Percentiles rank a stretch among this genome's conserved stretches.
phyloP scores from a whole-genome alignment of 1,139 yeast species.

The Geotrichum australiense region DNA sequence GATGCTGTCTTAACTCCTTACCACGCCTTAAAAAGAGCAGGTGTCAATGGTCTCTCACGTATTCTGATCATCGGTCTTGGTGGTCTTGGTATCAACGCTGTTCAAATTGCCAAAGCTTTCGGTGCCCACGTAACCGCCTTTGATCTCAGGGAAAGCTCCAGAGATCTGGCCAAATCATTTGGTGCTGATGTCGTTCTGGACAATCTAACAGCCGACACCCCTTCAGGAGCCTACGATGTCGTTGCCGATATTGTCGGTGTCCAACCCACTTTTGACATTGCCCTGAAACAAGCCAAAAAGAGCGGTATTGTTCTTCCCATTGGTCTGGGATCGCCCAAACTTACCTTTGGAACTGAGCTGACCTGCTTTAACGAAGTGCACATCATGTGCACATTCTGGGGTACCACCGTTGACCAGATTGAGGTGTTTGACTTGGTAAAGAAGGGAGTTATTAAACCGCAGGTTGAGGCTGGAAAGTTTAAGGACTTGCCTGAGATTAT shows the following conservation, averaged over 20 bases:
- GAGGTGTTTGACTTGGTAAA: slow-evolving; percentile 44
- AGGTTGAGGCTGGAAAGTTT: slow-evolving; percentile 34
- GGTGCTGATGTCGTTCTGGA: slow-evolving; percentile 44
- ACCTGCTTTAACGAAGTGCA: slow-evolving; percentile 40
- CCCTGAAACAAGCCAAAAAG: slow-evolving; percentile 31
- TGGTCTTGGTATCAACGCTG: slow-evolving; percentile 46
- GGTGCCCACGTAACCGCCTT: slow-evolving; percentile 41
- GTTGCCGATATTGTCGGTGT: slow-evolving; percentile 44
- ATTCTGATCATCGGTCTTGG: slow-evolving; percentile 46
- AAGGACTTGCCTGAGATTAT: slow-evolving; percentile 38
- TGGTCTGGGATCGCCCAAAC: slow-evolving; percentile 40
- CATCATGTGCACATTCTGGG: slow-evolving; percentile 43
- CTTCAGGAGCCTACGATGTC: slow-evolving; percentile 25
- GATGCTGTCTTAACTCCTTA: slow-evolving; percentile 49
- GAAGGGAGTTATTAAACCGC: slow-evolving; percentile 40
- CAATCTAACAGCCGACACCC: slow-evolving; percentile 27
- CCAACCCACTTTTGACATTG: slow-evolving; percentile 33
- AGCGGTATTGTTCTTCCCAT: slow-evolving; percentile 42
- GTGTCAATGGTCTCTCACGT: slow-evolving; percentile 35
- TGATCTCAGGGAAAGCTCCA: slow-evolving; percentile 37
- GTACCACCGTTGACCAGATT: slow-evolving; percentile 41
- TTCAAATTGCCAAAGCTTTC: slow-evolving; percentile 41
- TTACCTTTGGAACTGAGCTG: slow-evolving; percentile 31
- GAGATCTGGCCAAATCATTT: slow-evolving; percentile 31
- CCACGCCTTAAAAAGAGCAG: slow-evolving; percentile 42